These are phyloP conservation scores for Dactylellina drechsleri DNA, from an alignment of 2,329 filamentous ascomycete species.

Conservation along the genomic window DNA sequence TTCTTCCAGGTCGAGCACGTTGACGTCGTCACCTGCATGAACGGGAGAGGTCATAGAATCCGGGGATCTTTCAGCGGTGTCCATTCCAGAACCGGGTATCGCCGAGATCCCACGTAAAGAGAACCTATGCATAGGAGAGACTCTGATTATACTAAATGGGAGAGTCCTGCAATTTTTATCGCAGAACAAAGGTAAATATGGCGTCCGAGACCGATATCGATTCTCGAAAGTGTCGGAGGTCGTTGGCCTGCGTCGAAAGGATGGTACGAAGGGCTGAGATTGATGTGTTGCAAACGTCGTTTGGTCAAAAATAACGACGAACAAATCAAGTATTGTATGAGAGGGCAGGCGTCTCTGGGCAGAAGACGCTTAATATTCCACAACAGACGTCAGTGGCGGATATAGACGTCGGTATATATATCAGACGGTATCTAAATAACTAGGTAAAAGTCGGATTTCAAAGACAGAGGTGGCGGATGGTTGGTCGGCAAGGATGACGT, in stretches of 20 bases:
- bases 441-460: background rate
- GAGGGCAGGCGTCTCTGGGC: background rate
- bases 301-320: conserved; percentile 1
- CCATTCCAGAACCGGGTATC: conserved; percentile 52
- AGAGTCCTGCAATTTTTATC: background rate
- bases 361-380: background rate
- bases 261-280: background rate
- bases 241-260: conserved; percentile 9
- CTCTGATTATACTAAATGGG: background rate
- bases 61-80: conserved; percentile 53
- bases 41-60: conserved; percentile 52
- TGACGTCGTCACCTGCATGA: conserved; percentile 50
- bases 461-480: conserved; percentile 3
- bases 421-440: background rate
- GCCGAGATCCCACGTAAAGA: conserved; percentile 49
- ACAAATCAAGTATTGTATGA: background rate
- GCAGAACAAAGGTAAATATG: background rate
- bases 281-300: conserved; percentile 40
- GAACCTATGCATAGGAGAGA: conserved; percentile 44
- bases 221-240: conserved; percentile 2
- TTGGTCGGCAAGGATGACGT: conserved; percentile 14
- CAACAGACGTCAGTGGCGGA: background rate
- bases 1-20: conserved; percentile 66
- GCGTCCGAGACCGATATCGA: background rate
- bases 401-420: conserved; percentile 9